Evolutionary conservation across 805 yeast species (phyloP), one percentile per base, ranked within the genome.

Genomic region (Candida insectalens): DNA sequence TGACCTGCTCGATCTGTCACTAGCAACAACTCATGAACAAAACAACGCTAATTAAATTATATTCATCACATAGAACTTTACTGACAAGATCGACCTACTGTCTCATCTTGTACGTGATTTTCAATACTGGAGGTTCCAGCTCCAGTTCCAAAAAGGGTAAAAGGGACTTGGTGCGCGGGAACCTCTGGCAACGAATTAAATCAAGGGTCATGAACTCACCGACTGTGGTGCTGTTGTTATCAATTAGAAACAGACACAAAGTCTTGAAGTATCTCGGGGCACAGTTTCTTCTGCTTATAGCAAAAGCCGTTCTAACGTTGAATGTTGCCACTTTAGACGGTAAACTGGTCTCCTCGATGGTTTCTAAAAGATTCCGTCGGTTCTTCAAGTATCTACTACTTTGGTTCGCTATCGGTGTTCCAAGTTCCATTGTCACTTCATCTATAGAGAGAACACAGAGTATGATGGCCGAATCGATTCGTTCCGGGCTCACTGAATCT

Each of bases 291-390:
- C 61, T 84, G 18, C 62, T 88, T 29, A 66, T 82, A 3, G 42
- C 69, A 4, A 67, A 95, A 42, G 89, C 95, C 0, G 53, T 77
- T 17, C 58, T 88, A 19, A 79, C 95, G 2, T 65, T 88, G 30
- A 77, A 77, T 47, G 88, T 87, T 12, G 96, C 96, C 5, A 72
- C 79, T 9, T 63, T 88, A 37, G 96, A 88, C 55, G 96, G 96
- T 43, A 64, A 67, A 49, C 62, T 88, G 35, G 95, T 88, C 4
- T 83, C 95, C 0, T 74, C 83, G 1, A 66, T 88, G 44, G 83
- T 88, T 19, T 69, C 79, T 27, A 83, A 80, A 41, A 67, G 69
- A 33, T 80, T 85, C 40, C 63, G 67, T 30, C 65, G 64, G 29
- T 87, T 88, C 48, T 60, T 77, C 36, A 67, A 69, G 39, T 67